Evolutionary conservation across 345 rosid genomes (phyloP), one percentile per base, ranked within the genome.

Genomic region (Eucalyptus marginata): DNA sequence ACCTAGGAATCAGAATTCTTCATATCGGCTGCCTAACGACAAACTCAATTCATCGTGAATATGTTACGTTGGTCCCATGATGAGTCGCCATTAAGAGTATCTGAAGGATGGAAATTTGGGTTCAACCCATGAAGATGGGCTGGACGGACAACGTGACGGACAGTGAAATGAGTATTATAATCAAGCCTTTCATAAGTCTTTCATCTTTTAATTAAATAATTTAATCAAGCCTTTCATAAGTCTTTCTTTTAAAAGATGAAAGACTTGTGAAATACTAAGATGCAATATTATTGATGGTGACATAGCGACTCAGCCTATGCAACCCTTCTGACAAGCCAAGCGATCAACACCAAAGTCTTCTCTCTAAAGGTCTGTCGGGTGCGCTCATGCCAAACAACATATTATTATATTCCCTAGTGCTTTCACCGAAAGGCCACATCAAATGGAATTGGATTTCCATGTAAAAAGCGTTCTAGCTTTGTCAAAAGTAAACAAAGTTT

Each of bases 21-120:
- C 54, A 16, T 6, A 50, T 50, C 2, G 0, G 20, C 8, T 6
- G 2, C 3, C 20, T 51, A 51, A 51, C 0, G 4, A 0, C 0
- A 51, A 16, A 1, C 2, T 51, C 54, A 51, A 6, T 51, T 51
- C 8, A 51, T 51, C 20, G 8, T 16, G 54, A 51, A 6, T 51
- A 51, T 51, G 54, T 6, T 16, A 51, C 6, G 8, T 51, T 6
- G 54, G 54, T 51, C 54, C 20, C 20, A 51, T 0, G 8, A 6
- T 51, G 54, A 51, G 20, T 16, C 54, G 0, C 8, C 8, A 16
- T 16, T 51, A 8, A 51, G 54, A 51, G 20, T 51, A 51, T 51
- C 8, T 16, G 8, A 51, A 51, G 20, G 54, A 1, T 51, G 54
- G 54, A 51, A 16, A 51, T 51, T 51, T 51, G 54, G 54, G 54